phyloP scores from a whole-genome alignment of 441 rosid species.

The Bocquillonia castaneifolia region DNA sequence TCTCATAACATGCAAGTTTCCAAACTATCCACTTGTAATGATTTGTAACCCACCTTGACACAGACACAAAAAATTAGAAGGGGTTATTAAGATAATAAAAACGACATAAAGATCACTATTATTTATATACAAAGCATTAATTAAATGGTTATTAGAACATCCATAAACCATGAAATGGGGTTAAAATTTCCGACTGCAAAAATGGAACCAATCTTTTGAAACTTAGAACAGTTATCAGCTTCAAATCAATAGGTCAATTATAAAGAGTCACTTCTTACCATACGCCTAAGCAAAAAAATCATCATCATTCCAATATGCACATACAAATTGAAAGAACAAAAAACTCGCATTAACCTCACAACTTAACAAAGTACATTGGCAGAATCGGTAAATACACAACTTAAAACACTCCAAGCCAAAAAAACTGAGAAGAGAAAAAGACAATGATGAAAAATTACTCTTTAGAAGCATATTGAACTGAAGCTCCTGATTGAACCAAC shows the following conservation, averaged over 20 bases:
- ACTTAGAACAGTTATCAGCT: neutral
- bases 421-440: neutral
- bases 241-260: neutral
- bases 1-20: constrained; percentile 86
- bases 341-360: constrained; percentile 3
- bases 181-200: neutral
- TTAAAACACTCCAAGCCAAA: neutral
- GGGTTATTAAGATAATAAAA: neutral
- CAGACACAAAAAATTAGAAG: constrained; percentile 14
- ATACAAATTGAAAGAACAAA: neutral
- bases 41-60: constrained; percentile 80
- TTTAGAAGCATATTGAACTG: constrained; percentile 48
- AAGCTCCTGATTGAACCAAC: constrained; percentile 72
- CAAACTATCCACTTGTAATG: constrained; percentile 96
- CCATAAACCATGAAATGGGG: neutral
- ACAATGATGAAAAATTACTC: constrained; percentile 40
- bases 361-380: constrained; percentile 2
- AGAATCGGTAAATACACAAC: constrained; percentile 9
- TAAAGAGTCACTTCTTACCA: neutral
- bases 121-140: neutral
- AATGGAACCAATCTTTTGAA: neutral
- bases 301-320: neutral
- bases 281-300: neutral
- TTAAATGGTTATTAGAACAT: neutral
- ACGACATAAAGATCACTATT: neutral